phyloP scores from a whole-genome alignment of 176 grass and related monocot genomes.

The Oryza meyeriana region DNA sequence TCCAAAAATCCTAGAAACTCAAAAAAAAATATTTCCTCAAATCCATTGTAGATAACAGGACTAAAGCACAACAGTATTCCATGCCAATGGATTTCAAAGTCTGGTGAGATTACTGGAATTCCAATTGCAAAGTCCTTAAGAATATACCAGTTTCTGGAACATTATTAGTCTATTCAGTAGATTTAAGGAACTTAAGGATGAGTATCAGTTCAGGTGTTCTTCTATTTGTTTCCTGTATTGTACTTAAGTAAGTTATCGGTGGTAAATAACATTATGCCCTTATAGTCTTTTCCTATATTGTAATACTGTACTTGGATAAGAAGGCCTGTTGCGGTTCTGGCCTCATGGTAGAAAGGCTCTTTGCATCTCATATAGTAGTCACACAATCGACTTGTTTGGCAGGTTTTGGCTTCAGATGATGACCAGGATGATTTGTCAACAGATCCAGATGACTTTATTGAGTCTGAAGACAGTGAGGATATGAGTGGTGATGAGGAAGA shows the following conservation, averaged over 20 bases:
- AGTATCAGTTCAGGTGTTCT: not conserved
- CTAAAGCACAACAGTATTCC: not conserved
- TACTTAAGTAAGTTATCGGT: not conserved
- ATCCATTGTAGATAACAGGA: not conserved
- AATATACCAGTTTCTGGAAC: not conserved
- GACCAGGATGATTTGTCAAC: conserved; percentile 88
- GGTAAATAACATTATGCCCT: conserved; percentile 28
- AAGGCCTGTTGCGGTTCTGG: not conserved
- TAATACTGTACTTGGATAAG: not conserved
- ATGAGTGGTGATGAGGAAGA: conserved; percentile 78
- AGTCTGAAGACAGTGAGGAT: conserved; percentile 71
- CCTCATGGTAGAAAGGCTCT: conserved; percentile 6
- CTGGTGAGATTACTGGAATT: conserved; percentile 4
- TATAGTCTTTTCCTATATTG: conserved; percentile 6
- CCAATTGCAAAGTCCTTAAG: not conserved
- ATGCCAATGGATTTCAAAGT: not conserved
- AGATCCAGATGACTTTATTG: conserved; percentile 72
- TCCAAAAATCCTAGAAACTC: not conserved
- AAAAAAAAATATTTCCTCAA: not conserved
- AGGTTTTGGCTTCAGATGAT: conserved; percentile 95
- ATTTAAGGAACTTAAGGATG: not conserved
- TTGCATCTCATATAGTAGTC: conserved; percentile 24
- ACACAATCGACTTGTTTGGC: conserved; percentile 33
- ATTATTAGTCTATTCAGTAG: conserved; percentile 23
- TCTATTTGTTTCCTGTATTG: not conserved